phyloP scores from a whole-genome alignment of 139 green algal genomes.

The Tetradesmus lagerheimii region DNA sequence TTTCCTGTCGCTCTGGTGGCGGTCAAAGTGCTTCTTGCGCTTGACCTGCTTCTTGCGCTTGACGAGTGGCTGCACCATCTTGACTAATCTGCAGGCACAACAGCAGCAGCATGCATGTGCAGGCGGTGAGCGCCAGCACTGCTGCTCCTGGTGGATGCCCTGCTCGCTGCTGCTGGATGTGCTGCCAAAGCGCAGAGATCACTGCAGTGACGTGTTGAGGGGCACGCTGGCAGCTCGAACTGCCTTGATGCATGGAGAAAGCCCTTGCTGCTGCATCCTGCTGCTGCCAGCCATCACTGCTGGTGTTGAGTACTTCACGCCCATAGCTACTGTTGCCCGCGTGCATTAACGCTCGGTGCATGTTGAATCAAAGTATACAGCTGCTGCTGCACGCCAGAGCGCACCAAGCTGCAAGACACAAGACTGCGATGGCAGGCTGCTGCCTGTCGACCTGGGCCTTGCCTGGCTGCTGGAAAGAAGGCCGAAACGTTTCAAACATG shows the following conservation, averaged over 20 bases:
- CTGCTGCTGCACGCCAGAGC: not conserved
- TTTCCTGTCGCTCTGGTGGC: slow-evolving; percentile 92
- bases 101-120: not conserved
- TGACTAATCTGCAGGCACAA: slow-evolving; percentile 49
- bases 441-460: not conserved
- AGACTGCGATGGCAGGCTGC: not conserved
- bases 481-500: not conserved
- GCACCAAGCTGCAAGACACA: not conserved
- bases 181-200: not conserved
- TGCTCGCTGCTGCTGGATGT: not conserved
- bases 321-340: not conserved
- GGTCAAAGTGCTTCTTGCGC: slow-evolving; percentile 85
- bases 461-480: not conserved
- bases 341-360: not conserved
- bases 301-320: not conserved
- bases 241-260: not conserved
- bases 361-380: not conserved
- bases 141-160: not conserved
- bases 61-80: slow-evolving; percentile 90
- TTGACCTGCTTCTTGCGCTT: slow-evolving; percentile 94
- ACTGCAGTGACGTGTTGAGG: not conserved
- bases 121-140: not conserved
- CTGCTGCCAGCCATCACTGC: not conserved
- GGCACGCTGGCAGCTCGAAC: not conserved
- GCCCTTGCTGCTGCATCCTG: not conserved